Evolutionary conservation across 2,329 filamentous ascomycete species (phyloP), one percentile per base, ranked within the genome.

Genomic region (Stemphylium vesicarium): DNA sequence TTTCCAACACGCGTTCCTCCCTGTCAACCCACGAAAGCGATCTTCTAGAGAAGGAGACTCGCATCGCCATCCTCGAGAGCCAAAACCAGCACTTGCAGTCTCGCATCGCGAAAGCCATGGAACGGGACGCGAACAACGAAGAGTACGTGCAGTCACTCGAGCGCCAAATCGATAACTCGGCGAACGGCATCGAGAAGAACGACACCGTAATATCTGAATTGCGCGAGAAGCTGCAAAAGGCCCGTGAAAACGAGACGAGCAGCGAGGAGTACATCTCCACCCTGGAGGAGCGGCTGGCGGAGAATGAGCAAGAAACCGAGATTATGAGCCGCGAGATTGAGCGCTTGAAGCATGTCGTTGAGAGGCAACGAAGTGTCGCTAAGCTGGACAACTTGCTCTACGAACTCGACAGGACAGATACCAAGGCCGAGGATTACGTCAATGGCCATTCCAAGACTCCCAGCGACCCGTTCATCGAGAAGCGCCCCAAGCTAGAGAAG

Each of bases 181-280:
- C 90, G 1, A 92, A 88, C 10, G 95, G 94, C 15, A 94, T 97
- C 70, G 95, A 98, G 76, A 95, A 92, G 80, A 96, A 95, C 65
- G 86, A 91, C 6, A 87, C 89, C 12, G 89, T 96, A 49, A 88
- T 98, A 54, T 80, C 86, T 45, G 92, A 98, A 72, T 81, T 99
- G 48, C 90, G 93, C 45, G 97, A 96, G 71, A 95, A 99, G 78
- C 88, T 99, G 57, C 83, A 89, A 20, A 88, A 94, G 37, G 85
- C 93, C 13, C 87, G 93, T 43, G 95, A 97, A 68, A 97, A 92
- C 65, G 95, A 99, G 78, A 85, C 88, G 3, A 89, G 89, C 35
- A 92, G 88, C 64, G 95, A 99, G 74, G 95, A 98, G 63, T 99
- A 99, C 75, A 98, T 99, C 48, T 96, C 94, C 1, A 98, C 93